Evolutionary conservation across 345 rosid species (phyloP), one percentile per base, ranked within the genome.

Genomic region (Chamaenerion angustifolium): DNA sequence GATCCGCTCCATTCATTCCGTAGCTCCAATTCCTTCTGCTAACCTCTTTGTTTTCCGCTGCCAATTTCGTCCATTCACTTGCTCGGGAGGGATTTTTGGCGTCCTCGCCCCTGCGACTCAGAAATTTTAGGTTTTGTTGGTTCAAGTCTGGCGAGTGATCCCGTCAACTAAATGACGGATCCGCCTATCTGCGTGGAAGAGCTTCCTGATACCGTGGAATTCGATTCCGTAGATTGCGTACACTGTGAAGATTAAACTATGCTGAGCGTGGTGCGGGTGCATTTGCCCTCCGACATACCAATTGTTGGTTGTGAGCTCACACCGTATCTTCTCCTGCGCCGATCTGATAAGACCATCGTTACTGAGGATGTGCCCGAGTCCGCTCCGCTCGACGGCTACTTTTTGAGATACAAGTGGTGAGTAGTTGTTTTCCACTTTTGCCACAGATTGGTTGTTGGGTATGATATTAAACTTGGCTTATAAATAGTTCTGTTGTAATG

Each of bases 221-320:
- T 49, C 52, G 55, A 27, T 49, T 66, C 31, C 54, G 58, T 60
- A 52, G 74, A 31, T 56, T 56, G 68, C 63, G 65, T 64, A 55
- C 56, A 57, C 49, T 70, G 57, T 44, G 66, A 66, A 65, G 62
- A 64, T 61, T 70, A 66, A 80, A 72, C 86, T 73, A 90, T 90
- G 96, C 89, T 90, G 79, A 83, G 83, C 63, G 87, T 90, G 80
- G 66, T 83, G 52, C 79, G 96, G 21, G 93, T 86, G 70, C 93
- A 86, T 74, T 81, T 90, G 64, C 94, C 96, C 41, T 86, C 98
- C 64, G 98, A 90, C 67, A 86, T 86, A 11, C 98, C 98, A 55
- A 83, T 86, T 62, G 98, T 90, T 60, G 98, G 98, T 71, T 83
- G 96, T 49, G 96, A 90, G 75, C 72, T 90, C 49, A 78, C 98